These are phyloP conservation scores for Chloranthus sessilifolius DNA, from an alignment of 164 flowering plant species.

Conservation along the genomic window DNA sequence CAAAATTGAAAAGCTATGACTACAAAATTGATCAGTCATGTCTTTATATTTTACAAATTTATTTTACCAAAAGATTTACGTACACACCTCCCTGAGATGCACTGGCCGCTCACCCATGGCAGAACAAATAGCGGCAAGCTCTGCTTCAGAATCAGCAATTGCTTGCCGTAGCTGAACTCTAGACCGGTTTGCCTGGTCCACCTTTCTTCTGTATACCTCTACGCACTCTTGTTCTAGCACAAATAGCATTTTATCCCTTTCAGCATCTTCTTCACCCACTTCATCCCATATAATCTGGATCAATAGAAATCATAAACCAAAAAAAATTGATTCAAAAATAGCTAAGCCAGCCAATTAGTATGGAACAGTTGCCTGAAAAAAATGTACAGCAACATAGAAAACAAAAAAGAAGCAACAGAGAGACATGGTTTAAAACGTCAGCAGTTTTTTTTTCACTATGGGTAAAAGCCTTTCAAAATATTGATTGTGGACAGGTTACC, in stretches of 20 bases:
- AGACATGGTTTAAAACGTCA: no score
- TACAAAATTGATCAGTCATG: no score
- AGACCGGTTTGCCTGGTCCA: slow-evolving; percentile 49
- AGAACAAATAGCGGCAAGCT: slow-evolving; percentile 55
- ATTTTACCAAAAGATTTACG: no score
- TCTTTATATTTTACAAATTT: no score
- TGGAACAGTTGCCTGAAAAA: no score
- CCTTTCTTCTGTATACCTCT: slow-evolving; percentile 61
- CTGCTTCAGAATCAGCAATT: slow-evolving; percentile 59
- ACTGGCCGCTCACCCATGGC: slow-evolving; percentile 55
- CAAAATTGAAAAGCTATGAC: no score
- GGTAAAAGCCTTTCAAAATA: no score
- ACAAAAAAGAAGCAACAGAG: no score
- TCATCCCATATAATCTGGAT: slow-evolving; percentile 80
- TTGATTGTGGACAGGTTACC: no score
- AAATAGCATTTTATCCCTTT: slow-evolving; percentile 54
- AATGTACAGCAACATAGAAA: no score
- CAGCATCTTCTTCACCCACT: slow-evolving; percentile 62
- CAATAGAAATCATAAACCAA: slow-evolving; percentile 2
- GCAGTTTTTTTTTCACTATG: no score
- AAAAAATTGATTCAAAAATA: neutral
- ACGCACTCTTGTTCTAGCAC: slow-evolving; percentile 75
- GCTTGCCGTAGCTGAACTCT: slow-evolving; percentile 54
- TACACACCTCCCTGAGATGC: slow-evolving; percentile 41
- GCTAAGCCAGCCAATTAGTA: no score